These are phyloP conservation scores for Rosa rugosa DNA, from an alignment of 306 rosid genomes.

Conservation along the genomic window DNA sequence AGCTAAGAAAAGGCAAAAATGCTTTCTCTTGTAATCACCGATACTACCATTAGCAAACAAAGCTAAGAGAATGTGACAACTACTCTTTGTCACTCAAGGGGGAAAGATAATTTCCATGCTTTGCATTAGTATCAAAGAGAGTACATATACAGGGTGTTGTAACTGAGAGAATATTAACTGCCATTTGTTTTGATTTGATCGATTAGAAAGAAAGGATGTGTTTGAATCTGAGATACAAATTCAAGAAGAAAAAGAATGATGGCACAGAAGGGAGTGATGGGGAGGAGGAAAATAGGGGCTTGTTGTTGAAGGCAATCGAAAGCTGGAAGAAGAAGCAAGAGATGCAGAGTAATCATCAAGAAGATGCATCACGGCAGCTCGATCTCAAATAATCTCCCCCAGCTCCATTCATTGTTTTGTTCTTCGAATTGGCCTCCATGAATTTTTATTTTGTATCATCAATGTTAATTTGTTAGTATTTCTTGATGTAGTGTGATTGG, in stretches of 20 bases:
- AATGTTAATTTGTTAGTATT: background rate
- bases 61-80: background rate
- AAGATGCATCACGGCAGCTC: background rate
- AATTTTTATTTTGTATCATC: background rate
- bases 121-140: background rate
- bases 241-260: slow-evolving; percentile 1
- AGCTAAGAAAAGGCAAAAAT: background rate
- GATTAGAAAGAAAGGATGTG: slow-evolving; percentile 1
- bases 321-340: slow-evolving; percentile 7
- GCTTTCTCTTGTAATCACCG: background rate
- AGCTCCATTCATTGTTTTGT: background rate
- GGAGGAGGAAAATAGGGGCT: slow-evolving; percentile 5
- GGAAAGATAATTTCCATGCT: background rate
- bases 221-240: slow-evolving; percentile 15
- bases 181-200: background rate
- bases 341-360: background rate
- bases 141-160: background rate
- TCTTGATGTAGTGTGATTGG: background rate
- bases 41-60: background rate
- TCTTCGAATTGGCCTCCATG: background rate
- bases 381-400: background rate
- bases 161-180: background rate
- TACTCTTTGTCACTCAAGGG: background rate
- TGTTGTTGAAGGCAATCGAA: background rate
- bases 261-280: background rate